Evolutionary conservation across 169 alveolate genomes (phyloP), one percentile per base, ranked within the genome.

Genomic region (Cryptosporidium meleagridis): DNA sequence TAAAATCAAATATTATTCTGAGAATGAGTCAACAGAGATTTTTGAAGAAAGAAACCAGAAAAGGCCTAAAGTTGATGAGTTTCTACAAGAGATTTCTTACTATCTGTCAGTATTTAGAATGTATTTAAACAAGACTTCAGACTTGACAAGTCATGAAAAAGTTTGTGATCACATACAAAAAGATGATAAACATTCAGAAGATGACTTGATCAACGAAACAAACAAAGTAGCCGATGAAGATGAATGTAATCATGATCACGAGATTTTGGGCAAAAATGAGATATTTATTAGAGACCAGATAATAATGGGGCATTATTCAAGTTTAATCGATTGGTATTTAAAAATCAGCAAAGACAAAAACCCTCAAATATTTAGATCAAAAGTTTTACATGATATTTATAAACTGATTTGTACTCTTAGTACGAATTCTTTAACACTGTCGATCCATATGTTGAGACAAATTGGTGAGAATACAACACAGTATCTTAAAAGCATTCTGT

Each of bases 391-490:
- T 41, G 69, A 80, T 18, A 92, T 92, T 18, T 94, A 92, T 75
- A 92, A 75, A 68, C 73, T 94, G 55, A 91, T 92, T 21, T 94
- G 95, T 85, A 86, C 85, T 53, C 93, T 89, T 87, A 93, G 86
- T 84, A 70, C 91, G 48, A 93, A 93, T 29, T 92, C 93, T 69
- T 53, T 94, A 55, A 85, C 92, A 29, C 91, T 92, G 39, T 93
- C 94, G 23, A 87, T 92, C 84, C 96, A 94, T 73, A 92, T 92
- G 94, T 91, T 94, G 44, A 89, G 95, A 31, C 91, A 94, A 59
- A 85, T 94, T 18, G 96, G 96, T 41, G 87, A 45, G 41, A 85
- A 91, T 48, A 75, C 91, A 48, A 70, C 87, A 12, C 67, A 61
- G 35, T 92, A 69, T 65, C 69, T 73, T 35, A 80, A 84, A 61